These are phyloP conservation scores for Colletotrichum trifolii DNA, from an alignment of 2,329 filamentous ascomycete genomes.

Conservation along the genomic window DNA sequence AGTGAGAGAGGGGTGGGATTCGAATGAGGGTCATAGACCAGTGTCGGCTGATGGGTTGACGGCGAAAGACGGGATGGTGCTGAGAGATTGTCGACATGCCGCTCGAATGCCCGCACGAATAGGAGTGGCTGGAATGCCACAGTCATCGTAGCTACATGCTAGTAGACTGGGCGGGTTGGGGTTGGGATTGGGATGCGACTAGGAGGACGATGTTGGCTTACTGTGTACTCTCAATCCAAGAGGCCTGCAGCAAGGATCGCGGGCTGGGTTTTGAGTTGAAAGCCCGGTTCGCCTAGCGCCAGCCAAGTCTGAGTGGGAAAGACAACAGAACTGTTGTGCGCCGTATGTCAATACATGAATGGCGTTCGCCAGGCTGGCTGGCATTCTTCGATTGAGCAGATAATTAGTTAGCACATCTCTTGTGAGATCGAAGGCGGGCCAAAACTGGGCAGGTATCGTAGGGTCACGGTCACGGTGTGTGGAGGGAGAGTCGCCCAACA, in stretches of 20 bases:
- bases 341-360: no score
- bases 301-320: slow-evolving; percentile 6
- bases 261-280: slow-evolving; percentile 23
- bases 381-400: no score
- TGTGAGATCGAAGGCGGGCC: no score
- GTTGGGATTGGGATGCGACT: not conserved
- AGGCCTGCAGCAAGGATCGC: slow-evolving; percentile 18
- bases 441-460: no score
- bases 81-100: not conserved
- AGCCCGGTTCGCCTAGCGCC: slow-evolving; percentile 22
- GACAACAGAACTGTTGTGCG: not conserved
- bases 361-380: no score
- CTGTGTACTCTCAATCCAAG: not conserved
- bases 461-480: no score
- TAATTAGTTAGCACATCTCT: no score
- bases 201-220: slow-evolving; percentile 15
- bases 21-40: no score
- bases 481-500: no score
- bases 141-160: slow-evolving; percentile 15
- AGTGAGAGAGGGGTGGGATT: not conserved
- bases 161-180: slow-evolving; percentile 2
- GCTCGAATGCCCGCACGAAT: slow-evolving; percentile 12
- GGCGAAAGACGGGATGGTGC: slow-evolving; percentile 1
- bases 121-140: not conserved
- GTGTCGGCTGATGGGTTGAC: slow-evolving; percentile 2